phyloP scores from a whole-genome alignment of 495 filamentous ascomycete genomes.

The Chaetomium tenue region DNA sequence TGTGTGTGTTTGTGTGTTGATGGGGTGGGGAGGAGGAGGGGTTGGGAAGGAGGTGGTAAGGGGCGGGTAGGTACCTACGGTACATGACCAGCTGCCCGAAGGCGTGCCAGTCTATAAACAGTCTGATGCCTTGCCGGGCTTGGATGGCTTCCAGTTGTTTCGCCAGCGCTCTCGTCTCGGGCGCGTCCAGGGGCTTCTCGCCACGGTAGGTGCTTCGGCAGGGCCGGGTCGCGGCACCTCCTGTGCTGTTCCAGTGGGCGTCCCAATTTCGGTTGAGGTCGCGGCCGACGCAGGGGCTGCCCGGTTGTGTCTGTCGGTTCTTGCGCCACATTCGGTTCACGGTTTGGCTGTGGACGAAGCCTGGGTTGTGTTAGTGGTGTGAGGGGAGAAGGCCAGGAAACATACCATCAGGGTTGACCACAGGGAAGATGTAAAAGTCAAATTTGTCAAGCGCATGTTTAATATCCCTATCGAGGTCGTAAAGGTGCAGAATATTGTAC shows the following conservation, averaged over 20 bases:
- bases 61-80: no score
- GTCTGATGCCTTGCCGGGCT: constrained; percentile 48
- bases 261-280: constrained; percentile 66
- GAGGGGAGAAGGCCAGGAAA: background rate
- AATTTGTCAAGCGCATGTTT: constrained; percentile 54
- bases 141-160: constrained; percentile 43
- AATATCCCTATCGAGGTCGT: constrained; percentile 43
- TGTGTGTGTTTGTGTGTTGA: background rate
- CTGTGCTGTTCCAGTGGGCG: constrained; percentile 49
- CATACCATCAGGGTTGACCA: constrained; percentile 60
- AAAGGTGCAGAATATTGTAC: constrained; percentile 52
- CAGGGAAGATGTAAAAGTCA: constrained; percentile 62
- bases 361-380: constrained; percentile 4
- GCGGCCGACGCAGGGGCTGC: constrained; percentile 52
- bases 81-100: constrained; percentile 52
- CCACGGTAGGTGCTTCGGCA: constrained; percentile 36
- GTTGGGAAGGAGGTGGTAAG: background rate
- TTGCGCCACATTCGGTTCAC: constrained; percentile 61
- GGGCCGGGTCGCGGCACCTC: constrained; percentile 51
- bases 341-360: constrained; percentile 60
- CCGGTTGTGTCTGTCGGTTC: constrained; percentile 51
- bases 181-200: constrained; percentile 44
- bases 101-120: constrained; percentile 62
- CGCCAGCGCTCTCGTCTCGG: constrained; percentile 51
- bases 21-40: background rate